Evolutionary conservation across 2,329 filamentous ascomycete genomes (phyloP).

Genomic region (Calonectria henricotiae): DNA sequence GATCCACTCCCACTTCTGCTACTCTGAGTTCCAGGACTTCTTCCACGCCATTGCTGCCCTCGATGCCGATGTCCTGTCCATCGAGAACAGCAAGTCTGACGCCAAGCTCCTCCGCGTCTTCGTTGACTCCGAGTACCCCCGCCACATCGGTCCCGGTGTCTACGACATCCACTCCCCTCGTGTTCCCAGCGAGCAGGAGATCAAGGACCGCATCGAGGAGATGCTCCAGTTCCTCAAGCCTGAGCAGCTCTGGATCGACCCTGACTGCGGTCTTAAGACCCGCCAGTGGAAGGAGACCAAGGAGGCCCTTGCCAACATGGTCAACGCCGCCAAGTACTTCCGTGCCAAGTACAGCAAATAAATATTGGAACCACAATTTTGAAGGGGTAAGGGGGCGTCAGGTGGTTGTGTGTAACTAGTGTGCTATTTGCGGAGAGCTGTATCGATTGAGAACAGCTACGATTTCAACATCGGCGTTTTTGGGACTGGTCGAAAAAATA

Average conservation of each 20-base stretch:
- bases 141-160: conserved; percentile 98
- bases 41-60: conserved; percentile 99
- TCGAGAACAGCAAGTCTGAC: conserved; percentile 99
- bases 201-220: conserved; percentile 97
- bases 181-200: conserved; percentile 97
- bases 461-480: conserved; percentile 75
- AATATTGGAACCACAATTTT: conserved; percentile 50
- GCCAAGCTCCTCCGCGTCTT: conserved; percentile 99
- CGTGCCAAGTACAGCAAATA: conserved; percentile 88
- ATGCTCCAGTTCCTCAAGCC: conserved; percentile 98
- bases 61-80: conserved; percentile 97
- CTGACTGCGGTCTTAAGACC: conserved; percentile 99
- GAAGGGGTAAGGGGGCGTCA: conserved; percentile 46
- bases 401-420: conserved; percentile 55
- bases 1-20: conserved; percentile 99
- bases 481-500: conserved; percentile 58
- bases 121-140: conserved; percentile 95
- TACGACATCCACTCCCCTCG: conserved; percentile 99
- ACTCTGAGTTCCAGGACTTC: conserved; percentile 99
- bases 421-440: conserved; percentile 57
- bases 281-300: conserved; percentile 99
- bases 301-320: conserved; percentile 95
- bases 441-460: conserved; percentile 61
- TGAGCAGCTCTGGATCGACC: conserved; percentile 99
- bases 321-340: conserved; percentile 98